phyloP scores from a whole-genome alignment of 176 grass and related monocot genomes.

The Juncus effusus region DNA sequence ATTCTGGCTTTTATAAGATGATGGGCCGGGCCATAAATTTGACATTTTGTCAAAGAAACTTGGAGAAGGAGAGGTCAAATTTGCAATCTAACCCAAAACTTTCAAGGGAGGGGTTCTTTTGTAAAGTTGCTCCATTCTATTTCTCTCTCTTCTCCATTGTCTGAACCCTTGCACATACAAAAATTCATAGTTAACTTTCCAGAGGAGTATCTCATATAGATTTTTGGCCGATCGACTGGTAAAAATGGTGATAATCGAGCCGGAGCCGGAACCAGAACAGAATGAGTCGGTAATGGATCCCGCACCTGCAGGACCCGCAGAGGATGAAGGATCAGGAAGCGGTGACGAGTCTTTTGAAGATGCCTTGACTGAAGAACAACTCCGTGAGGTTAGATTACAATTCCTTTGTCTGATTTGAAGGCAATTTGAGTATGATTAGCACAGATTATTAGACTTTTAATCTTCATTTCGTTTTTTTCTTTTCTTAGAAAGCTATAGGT shows the following conservation, averaged over 20 bases:
- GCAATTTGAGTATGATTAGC: background rate
- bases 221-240: background rate
- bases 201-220: background rate
- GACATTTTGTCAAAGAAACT: too few relatives aligned
- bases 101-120: too few relatives aligned
- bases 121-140: background rate
- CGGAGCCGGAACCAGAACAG: constrained; percentile 10
- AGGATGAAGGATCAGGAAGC: constrained; percentile 31
- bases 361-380: constrained; percentile 84
- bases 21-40: too few relatives aligned
- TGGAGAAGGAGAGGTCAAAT: too few relatives aligned
- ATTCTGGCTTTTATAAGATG: too few relatives aligned
- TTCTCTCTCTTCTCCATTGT: constrained; percentile 14
- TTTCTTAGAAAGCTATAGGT: constrained; percentile 52
- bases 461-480: background rate
- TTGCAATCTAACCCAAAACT: too few relatives aligned
- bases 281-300: background rate
- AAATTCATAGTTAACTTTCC: too few relatives aligned
- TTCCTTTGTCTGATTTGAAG: background rate
- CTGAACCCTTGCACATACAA: background rate
- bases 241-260: constrained; percentile 73
- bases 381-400: constrained; percentile 48
- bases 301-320: constrained; percentile 1
- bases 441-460: constrained; percentile 11
- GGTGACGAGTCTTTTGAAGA: constrained; percentile 73